phyloP scores from a whole-genome alignment of 2,329 filamentous ascomycete genomes.

The Calonectria fujianensis region DNA sequence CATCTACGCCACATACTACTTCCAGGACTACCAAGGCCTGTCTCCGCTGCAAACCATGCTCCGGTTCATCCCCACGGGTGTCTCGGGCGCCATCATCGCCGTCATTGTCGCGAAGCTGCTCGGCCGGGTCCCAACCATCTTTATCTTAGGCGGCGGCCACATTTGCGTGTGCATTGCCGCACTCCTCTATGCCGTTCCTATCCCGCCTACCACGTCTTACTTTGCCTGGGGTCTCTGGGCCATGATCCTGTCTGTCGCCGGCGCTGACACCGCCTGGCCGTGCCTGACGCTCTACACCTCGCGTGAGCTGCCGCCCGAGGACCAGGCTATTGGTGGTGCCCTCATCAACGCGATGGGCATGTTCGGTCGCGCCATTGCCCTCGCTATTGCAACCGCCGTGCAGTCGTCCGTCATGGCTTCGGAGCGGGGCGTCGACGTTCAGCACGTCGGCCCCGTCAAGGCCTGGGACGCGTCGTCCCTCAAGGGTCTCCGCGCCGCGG shows the following conservation, averaged over 20 bases:
- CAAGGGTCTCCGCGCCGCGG: conserved; percentile 68
- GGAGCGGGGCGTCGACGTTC: conserved; percentile 65
- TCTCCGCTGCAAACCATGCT: conserved; percentile 79
- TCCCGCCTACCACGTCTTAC: conserved; percentile 76
- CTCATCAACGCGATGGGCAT: conserved; percentile 81
- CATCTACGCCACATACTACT: conserved; percentile 82
- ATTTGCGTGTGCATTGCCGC: conserved; percentile 72
- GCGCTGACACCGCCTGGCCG: conserved; percentile 80
- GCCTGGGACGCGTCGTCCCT: conserved; percentile 69
- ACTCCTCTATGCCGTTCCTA: conserved; percentile 78
- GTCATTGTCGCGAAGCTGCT: conserved; percentile 74
- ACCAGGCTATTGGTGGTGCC: conserved; percentile 81
- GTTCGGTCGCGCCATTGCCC: conserved; percentile 78
- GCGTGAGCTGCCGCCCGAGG: conserved; percentile 75
- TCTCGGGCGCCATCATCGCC: conserved; percentile 75
- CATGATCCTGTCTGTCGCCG: conserved; percentile 79
- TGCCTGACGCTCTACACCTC: conserved; percentile 80
- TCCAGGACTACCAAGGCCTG: conserved; percentile 79
- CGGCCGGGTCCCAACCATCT: conserved; percentile 73
- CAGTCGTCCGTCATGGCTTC: conserved; percentile 77
- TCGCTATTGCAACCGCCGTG: conserved; percentile 79
- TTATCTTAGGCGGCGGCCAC: conserved; percentile 76
- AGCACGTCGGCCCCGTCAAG: conserved; percentile 64
- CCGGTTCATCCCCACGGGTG: conserved; percentile 80
- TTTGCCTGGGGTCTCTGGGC: conserved; percentile 81